Percentiles rank a stretch among this genome's conserved stretches.
phyloP scores from a whole-genome alignment of 345 rosid genomes.

The Noccaea bulbosa region DNA sequence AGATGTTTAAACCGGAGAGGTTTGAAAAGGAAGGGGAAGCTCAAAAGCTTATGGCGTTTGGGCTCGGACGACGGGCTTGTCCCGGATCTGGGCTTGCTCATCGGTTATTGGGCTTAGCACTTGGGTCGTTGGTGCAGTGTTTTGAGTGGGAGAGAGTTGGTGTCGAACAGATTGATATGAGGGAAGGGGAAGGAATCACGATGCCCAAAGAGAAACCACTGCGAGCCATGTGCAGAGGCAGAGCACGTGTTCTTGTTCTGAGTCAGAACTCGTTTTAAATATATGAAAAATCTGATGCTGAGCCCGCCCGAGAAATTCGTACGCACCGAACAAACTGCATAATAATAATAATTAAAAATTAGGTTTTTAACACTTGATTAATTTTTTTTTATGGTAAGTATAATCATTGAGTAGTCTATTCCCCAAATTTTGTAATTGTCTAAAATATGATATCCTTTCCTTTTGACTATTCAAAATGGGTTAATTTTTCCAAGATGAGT shows the following conservation, averaged over 20 bases:
- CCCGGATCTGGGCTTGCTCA: constrained; percentile 50
- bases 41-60: constrained; percentile 49
- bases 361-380: too few species aligned
- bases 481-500: too few species aligned
- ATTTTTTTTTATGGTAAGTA: too few species aligned
- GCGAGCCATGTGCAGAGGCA: constrained; percentile 49
- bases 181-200: constrained; percentile 43
- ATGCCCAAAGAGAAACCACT: constrained; percentile 48
- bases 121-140: constrained; percentile 54
- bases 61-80: constrained; percentile 53
- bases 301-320: too few species aligned
- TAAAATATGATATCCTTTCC: too few species aligned
- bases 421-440: too few species aligned
- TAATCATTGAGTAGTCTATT: too few species aligned
- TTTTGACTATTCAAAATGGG: too few species aligned
- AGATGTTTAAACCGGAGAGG: constrained; percentile 54
- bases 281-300: too few species aligned
- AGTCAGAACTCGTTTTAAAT: not conserved
- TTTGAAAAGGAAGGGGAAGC: constrained; percentile 40
- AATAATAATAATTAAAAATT: too few species aligned
- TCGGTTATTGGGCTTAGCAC: constrained; percentile 40
- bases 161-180: constrained; percentile 38
- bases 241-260: constrained; percentile 32
- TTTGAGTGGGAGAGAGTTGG: constrained; percentile 55
- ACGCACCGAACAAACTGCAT: too few species aligned